Base-by-base conservation (phyloP, 2,329 filamentous ascomycete species). In the Penicillium brasilianum region DNA sequence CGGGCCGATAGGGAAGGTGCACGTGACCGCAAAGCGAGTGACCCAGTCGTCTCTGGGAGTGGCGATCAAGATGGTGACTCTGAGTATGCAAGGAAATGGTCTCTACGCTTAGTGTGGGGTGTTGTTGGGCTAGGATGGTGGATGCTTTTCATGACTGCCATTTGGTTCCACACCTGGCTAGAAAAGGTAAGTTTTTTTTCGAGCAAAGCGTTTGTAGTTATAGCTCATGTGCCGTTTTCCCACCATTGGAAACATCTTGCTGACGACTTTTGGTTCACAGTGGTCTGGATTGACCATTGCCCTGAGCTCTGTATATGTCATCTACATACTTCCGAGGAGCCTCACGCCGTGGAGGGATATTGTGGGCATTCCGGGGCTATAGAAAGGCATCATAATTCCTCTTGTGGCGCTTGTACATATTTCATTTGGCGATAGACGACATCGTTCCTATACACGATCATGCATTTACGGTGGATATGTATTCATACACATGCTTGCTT, bases 131-230 rank as follows among this genome's bases (percentile, higher is more conserved):
- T 97, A 72, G 92, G 89, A 72, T 86, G 89, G 81, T 98, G 95
- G 92, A 99, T 99, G 95, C 78, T 99, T 74, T 83, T 98, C 63
- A 99, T 99, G 95, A 99, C 95, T 43, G 93, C 93, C 2, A 93
- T 96, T 41, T 99, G 94, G 83, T 99, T 99, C 73, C 95, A 99
- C 77, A 99, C 95, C 0, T 98, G 94, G 93, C 89, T 96, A 71
- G 95, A 99, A 81, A 99, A 98, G 89, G 90, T 91, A 71, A 72
- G 83, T 48, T 25, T n/a, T 25, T n/a, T 30, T 30, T 4, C 13
- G 7, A 22, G 32, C 22, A n/a, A 18, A 8, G 10, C 18, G 1
- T 18, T 41, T 20, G 16, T 8, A 18, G 18, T 6, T 13, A 36
- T 22, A 5, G 25, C 25, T n/a, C n/a, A n/a, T 6, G 25, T 3